A percentile compares a stretch with the other conserved stretches of the same genome.
Evolutionary conservation across 345 rosid species (phyloP).

Genomic region (Linum trigynum): DNA sequence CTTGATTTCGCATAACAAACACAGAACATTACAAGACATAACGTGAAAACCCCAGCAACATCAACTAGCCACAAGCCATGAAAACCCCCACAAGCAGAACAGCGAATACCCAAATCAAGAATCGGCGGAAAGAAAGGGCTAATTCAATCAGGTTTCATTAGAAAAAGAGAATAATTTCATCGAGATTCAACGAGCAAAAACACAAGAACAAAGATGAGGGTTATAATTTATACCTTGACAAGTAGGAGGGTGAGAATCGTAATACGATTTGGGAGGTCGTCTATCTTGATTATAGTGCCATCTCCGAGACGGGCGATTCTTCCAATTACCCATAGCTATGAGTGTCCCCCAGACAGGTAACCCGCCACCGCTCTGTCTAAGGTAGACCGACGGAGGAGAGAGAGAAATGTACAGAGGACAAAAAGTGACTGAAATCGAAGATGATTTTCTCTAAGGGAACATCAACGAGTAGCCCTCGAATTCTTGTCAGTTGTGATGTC

Average conservation of each 20-base stretch:
- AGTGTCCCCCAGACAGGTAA: no score
- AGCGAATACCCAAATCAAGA: neutral
- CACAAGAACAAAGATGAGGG: neutral
- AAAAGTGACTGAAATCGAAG: no score
- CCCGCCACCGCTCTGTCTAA: no score
- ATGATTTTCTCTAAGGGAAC: no score
- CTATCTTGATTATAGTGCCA: conserved; percentile 4
- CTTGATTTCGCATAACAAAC: neutral
- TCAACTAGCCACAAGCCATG: neutral
- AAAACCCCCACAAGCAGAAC: neutral
- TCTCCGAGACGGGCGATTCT: conserved; percentile 17
- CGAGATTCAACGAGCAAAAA: neutral
- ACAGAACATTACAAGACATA: no score
- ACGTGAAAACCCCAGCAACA: neutral
- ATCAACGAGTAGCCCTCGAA: no score
- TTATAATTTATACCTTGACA: neutral
- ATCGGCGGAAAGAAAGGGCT: neutral
- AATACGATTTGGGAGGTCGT: conserved; percentile 3
- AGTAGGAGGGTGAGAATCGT: conserved; percentile 4
- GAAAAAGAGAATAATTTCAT: neutral
- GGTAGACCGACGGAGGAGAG: no score
- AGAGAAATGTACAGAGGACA: no score
- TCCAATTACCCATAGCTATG: conserved; percentile 21
- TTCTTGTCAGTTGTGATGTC: no score
- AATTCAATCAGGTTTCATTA: neutral